Base-by-base conservation (phyloP, 73 alveolate species). In the Paramecium primaurelia region DNA sequence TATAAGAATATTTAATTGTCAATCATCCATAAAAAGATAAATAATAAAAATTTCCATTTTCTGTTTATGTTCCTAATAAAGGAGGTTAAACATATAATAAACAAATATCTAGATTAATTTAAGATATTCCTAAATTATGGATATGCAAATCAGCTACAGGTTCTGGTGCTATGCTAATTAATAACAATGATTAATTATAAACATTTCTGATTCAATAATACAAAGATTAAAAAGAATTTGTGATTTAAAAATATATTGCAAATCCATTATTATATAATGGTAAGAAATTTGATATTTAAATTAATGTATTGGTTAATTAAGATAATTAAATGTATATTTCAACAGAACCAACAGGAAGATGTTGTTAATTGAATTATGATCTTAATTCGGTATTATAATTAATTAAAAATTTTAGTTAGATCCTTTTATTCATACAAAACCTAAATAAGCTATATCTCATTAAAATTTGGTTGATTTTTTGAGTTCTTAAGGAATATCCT, bases 281-380 rank as follows among this genome's bases (percentile, higher is more conserved):
- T 26, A 89, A 98, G 84, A 96, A 97, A 77, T 97, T 96, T 92
- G 99, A 96, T 93, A 94, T 97, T 20, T 86, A 98, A 51, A 94
- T 95, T 7, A 96, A 98, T 98, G 99, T 96, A 22, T 64, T 96
- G 18, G 95, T 94, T 34, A 95, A 96, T 30, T 93, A 90, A 59
- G 93, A 96, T 36, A 94, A 92, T 42, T 92, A 93, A 71, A 38
- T 93, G 14, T 95, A 77, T 83, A 86, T 91, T 58, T 95, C 86
- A 59, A 25, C 68, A 90, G 47, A 93, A 30, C 95, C 96, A 34
- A 92, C 94, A 36, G 95, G 93, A 42, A 60, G 96, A 42, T 90
- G 95, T 22, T 84, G 94, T 25, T 45, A 93, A 8, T 94, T 83
- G 12, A 60, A 73, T 54, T 95, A 26, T 28, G 75, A 44, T 26